Evolutionary conservation across 1,284 basidiomycete species (phyloP), one percentile per base, ranked within the genome.

Genomic region (Megacollybia platyphylla): DNA sequence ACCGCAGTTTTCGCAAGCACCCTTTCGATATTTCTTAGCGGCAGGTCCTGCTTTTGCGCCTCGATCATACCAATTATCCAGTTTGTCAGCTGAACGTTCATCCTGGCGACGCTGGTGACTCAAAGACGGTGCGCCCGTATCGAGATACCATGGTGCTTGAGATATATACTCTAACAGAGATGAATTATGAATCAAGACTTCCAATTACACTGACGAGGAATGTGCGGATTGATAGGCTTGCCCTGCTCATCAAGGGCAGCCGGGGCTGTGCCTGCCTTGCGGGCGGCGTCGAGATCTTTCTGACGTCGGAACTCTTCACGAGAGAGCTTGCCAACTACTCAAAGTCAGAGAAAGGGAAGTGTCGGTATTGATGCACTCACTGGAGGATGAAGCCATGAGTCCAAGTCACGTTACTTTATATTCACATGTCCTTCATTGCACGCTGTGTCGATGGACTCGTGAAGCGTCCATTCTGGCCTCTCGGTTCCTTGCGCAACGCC

Each of bases 101-200:
- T 80, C 70, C n/a, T 72, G 78, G 49, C 76, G 78, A 57, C 86
- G 85, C 64, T 98, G 96, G 71, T 98, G 94, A 56, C 80, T 87
- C 44, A 99, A 75, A 7, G 91, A 90, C 1, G 92, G 89, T 32
- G 78, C 85, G 38, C 87, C 88, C 11, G 85, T 89, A 62, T 93
- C 87, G 54, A 97, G 77, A 62, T 97, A 99, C 96, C 96, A 99
- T 50, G 96, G 96, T 11, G 91, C 94, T 63, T 97, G 90, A 5
- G 88, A 85, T 52, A 91, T 91, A 55, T 91, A 91, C 61, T 92
- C 88, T 87, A 52, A 32, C 20, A 15, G 41, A 10, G 34, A 39
- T 39, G 20, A 49, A 40, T 44, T 42, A n/a, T 13, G 13, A 26
- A 38, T 35, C n/a, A 45, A 47, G 34, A 51, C 46, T 24, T 41